phyloP scores from a whole-genome alignment of 805 yeast species.

The Zygoascus bituminiphila region DNA sequence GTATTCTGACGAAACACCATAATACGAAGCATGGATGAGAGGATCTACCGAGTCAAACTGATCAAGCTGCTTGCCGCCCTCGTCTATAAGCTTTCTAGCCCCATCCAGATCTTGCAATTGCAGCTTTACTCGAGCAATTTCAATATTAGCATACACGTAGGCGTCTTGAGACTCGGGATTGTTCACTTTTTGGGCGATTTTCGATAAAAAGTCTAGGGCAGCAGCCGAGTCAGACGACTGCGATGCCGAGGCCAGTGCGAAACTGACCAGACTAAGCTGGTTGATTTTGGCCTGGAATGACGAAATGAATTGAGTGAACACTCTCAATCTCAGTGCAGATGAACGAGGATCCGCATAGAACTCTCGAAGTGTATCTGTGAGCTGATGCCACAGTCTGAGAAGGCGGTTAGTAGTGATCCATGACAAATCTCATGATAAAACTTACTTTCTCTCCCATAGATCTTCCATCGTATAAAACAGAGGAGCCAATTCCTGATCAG shows the following conservation, averaged over 20 bases:
- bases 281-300: slow-evolving; percentile 65
- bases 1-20: slow-evolving; percentile 68
- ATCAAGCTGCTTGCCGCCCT: slow-evolving; percentile 51
- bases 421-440: not conserved
- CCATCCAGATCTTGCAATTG: slow-evolving; percentile 45
- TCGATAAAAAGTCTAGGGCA: slow-evolving; percentile 41
- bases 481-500: slow-evolving; percentile 55
- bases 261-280: slow-evolving; percentile 68
- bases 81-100: slow-evolving; percentile 62
- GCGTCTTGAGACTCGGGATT: slow-evolving; percentile 40
- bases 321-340: slow-evolving; percentile 47
- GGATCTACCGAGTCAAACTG: slow-evolving; percentile 45
- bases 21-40: slow-evolving; percentile 73
- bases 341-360: slow-evolving; percentile 53
- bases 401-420: not conserved
- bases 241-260: slow-evolving; percentile 50
- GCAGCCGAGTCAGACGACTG: slow-evolving; percentile 38
- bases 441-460: slow-evolving; percentile 63
- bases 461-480: slow-evolving; percentile 69
- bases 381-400: slow-evolving; percentile 81
- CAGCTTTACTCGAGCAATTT: slow-evolving; percentile 65
- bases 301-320: slow-evolving; percentile 63
- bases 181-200: slow-evolving; percentile 40
- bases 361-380: slow-evolving; percentile 56
- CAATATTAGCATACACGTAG: slow-evolving; percentile 50